Evolutionary conservation across 768 basidiomycete species (phyloP).

Genomic region (Termitomyces sp.): DNA sequence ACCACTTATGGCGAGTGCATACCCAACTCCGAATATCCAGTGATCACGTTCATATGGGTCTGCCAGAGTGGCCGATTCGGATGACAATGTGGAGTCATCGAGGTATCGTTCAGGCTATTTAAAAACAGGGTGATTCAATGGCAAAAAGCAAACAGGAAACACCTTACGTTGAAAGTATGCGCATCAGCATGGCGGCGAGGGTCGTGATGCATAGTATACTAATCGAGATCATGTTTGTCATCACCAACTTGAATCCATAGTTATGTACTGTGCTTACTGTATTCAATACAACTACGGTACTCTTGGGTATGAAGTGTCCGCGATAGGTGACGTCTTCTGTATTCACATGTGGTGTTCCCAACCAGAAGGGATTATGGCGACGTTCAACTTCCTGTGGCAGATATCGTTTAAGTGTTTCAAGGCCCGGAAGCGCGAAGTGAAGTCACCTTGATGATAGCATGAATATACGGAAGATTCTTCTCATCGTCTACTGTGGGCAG

Average conservation of each 20-base stretch:
- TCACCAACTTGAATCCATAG: constrained; percentile 14
- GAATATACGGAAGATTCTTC: constrained; percentile 32
- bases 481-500: constrained; percentile 28
- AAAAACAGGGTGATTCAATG: not conserved
- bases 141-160: not conserved
- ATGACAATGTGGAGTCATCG: constrained; percentile 30
- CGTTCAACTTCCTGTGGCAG: constrained; percentile 33
- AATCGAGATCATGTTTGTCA: constrained; percentile 9
- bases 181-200: constrained; percentile 37
- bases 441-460: constrained; percentile 28
- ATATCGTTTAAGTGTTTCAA: constrained; percentile 9
- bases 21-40: constrained; percentile 51
- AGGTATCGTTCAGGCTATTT: constrained; percentile 43
- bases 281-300: constrained; percentile 38
- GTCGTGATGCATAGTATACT: constrained; percentile 36
- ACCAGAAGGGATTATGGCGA: constrained; percentile 35
- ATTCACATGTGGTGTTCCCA: constrained; percentile 36
- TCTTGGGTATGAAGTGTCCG: constrained; percentile 37
- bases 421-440: too few species aligned
- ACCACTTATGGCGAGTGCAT: constrained; percentile 10
- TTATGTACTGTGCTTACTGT: constrained; percentile 21
- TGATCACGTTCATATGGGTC: constrained; percentile 45
- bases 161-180: constrained; percentile 26
- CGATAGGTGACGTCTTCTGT: constrained; percentile 37
- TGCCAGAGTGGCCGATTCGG: constrained; percentile 39